Percentiles rank a stretch among this genome's conserved stretches.
phyloP scores from a whole-genome alignment of 2,329 filamentous ascomycete species.

The Colletotrichum shisoi region DNA sequence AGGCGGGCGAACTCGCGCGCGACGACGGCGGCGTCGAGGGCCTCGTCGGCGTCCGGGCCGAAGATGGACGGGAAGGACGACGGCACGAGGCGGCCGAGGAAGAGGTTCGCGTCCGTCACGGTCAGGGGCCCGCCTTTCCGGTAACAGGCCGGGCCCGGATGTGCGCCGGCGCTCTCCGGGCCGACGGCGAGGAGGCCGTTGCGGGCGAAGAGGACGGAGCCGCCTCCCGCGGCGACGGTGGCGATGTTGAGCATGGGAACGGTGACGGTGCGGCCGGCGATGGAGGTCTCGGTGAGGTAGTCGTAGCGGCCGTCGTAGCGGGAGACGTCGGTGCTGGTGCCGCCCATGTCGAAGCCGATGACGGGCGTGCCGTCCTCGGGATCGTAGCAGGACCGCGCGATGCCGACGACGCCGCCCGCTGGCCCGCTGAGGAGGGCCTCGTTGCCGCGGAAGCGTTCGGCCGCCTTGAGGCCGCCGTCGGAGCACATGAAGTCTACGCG shows the following conservation, averaged over 20 bases:
- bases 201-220: slow-evolving; percentile 67
- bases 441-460: slow-evolving; percentile 68
- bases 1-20: slow-evolving; percentile 53
- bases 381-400: slow-evolving; percentile 73
- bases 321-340: slow-evolving; percentile 76
- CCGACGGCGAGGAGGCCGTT: slow-evolving; percentile 77
- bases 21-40: slow-evolving; percentile 54
- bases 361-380: slow-evolving; percentile 69
- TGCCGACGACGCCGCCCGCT: slow-evolving; percentile 75
- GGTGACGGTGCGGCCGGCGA: slow-evolving; percentile 74
- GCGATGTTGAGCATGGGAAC: slow-evolving; percentile 78
- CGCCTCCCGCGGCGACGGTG: slow-evolving; percentile 67
- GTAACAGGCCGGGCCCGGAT: slow-evolving; percentile 76
- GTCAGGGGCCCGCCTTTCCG: slow-evolving; percentile 74
- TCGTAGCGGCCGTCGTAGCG: slow-evolving; percentile 74
- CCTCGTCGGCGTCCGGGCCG: slow-evolving; percentile 69
- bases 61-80: slow-evolving; percentile 77
- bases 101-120: slow-evolving; percentile 76
- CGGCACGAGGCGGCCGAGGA: slow-evolving; percentile 67
- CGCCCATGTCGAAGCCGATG: slow-evolving; percentile 60
- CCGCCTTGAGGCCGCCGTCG: slow-evolving; percentile 57
- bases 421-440: slow-evolving; percentile 73
- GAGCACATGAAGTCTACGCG: slow-evolving; percentile 74
- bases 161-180: slow-evolving; percentile 74
- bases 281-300: slow-evolving; percentile 76